A percentile compares a stretch with the other conserved stretches of the same genome.
Evolutionary conservation across 345 rosid genomes (phyloP).

Genomic region (Streptanthus diversifolius): DNA sequence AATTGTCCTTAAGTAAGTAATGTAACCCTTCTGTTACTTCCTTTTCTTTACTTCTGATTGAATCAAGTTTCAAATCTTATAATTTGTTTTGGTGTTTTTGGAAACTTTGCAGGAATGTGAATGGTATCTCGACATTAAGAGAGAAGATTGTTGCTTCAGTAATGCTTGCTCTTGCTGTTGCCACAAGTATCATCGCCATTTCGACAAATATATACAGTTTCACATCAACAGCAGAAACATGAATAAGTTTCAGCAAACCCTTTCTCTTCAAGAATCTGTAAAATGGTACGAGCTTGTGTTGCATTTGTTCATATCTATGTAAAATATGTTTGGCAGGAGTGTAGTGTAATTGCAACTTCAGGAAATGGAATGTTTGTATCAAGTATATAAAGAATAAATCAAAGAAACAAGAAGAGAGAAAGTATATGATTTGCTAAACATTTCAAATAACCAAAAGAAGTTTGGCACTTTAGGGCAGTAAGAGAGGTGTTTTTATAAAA

Average conservation of each 20-base stretch:
- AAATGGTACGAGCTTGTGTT: background rate
- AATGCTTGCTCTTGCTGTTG: constrained; percentile 41
- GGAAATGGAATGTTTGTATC: background rate
- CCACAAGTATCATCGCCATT: constrained; percentile 44
- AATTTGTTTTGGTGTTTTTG: background rate
- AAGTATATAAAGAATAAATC: background rate
- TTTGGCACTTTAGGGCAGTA: too few species aligned
- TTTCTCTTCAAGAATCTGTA: constrained; percentile 16
- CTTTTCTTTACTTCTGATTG: background rate
- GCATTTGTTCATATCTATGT: constrained; percentile 10
- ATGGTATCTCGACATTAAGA: constrained; percentile 41
- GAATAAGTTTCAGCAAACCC: background rate
- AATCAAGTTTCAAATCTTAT: background rate
- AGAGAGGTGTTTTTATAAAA: too few species aligned
- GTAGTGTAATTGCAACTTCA: background rate
- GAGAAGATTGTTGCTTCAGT: constrained; percentile 41
- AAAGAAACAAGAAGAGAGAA: background rate
- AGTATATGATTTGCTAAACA: too few species aligned
- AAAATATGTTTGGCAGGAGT: constrained; percentile 17
- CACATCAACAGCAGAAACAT: constrained; percentile 12
- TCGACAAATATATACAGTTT: constrained; percentile 35
- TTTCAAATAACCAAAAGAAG: too few species aligned
- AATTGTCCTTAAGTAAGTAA: constrained; percentile 59
- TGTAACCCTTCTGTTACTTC: background rate
- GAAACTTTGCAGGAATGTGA: constrained; percentile 36